phyloP scores from a whole-genome alignment of 139 green algal species.

The Picochlorum sp. region DNA sequence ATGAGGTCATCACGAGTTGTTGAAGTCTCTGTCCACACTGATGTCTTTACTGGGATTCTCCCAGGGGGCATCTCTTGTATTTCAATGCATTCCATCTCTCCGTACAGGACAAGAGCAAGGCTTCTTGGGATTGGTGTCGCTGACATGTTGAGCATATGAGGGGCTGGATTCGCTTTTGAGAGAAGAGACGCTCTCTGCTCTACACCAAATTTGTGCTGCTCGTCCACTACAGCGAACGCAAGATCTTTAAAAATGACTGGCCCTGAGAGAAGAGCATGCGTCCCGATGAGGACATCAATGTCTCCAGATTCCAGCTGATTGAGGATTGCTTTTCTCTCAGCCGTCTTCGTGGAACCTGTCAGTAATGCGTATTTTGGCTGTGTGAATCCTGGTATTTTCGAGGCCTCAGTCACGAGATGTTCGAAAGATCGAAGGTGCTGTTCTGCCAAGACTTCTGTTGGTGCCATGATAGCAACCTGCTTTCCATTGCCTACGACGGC shows the following conservation, averaged over 20 bases:
- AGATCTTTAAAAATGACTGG: slow-evolving; percentile 56
- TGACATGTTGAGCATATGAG: slow-evolving; percentile 88
- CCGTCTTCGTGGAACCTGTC: slow-evolving; percentile 29
- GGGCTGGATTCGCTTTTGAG: slow-evolving; percentile 35
- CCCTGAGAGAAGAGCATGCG: slow-evolving; percentile 66
- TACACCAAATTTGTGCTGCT: slow-evolving; percentile 95
- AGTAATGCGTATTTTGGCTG: slow-evolving; percentile 25
- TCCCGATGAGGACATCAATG: slow-evolving; percentile 69
- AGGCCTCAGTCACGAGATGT: slow-evolving; percentile 25
- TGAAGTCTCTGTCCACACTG: slow-evolving; percentile 29
- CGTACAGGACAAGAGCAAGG: slow-evolving; percentile 66
- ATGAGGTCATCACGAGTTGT: slow-evolving; percentile 29
- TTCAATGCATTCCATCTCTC: slow-evolving; percentile 42
- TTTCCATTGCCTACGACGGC: slow-evolving; percentile 50
- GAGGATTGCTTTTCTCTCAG: slow-evolving; percentile 13
- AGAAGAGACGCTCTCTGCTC: slow-evolving; percentile 61
- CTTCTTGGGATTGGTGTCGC: slow-evolving; percentile 95
- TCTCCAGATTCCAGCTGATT: slow-evolving; percentile 31
- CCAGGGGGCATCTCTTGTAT: slow-evolving; percentile 68
- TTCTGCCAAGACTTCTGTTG: slow-evolving; percentile 79
- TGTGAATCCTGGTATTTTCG: background rate
- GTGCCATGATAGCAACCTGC: slow-evolving; percentile 80
- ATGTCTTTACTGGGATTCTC: slow-evolving; percentile 44
- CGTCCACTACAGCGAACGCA: slow-evolving; percentile 84
- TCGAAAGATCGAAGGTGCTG: slow-evolving; percentile 54